These are phyloP conservation scores for Ceraceosorus bombacis DNA, from an alignment of 1,284 basidiomycete species.

Conservation along the genomic window DNA sequence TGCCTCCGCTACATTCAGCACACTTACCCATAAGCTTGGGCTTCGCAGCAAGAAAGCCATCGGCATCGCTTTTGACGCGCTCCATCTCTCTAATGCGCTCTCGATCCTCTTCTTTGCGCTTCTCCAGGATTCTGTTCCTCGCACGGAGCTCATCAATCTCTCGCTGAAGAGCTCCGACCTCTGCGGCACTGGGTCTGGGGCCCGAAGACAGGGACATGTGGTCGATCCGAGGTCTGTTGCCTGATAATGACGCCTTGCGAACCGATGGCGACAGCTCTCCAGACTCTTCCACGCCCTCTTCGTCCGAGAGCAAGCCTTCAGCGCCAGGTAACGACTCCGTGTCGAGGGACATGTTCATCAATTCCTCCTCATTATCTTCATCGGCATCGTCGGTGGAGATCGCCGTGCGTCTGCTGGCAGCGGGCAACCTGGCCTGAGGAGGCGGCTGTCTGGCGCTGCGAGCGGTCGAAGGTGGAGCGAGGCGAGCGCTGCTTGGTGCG, in stretches of 20 bases:
- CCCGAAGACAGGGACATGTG: slow-evolving; percentile 27
- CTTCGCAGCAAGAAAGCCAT: slow-evolving; percentile 67
- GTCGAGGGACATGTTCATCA: slow-evolving; percentile 7
- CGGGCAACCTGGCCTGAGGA: too few species aligned
- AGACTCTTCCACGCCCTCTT: background rate
- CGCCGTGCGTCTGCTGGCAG: background rate
- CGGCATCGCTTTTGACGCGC: slow-evolving; percentile 69
- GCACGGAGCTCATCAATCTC: slow-evolving; percentile 62
- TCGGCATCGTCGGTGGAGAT: background rate
- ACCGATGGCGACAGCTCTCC: slow-evolving; percentile 9
- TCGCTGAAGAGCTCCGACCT: slow-evolving; percentile 24
- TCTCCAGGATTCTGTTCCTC: slow-evolving; percentile 76
- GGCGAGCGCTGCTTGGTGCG: background rate
- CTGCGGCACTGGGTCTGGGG: slow-evolving; percentile 7
- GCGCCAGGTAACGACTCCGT: background rate
- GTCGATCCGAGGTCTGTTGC: slow-evolving; percentile 3
- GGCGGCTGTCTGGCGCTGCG: too few species aligned
- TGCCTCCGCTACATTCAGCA: background rate
- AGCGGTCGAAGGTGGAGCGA: background rate
- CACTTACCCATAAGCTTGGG: slow-evolving; percentile 66
- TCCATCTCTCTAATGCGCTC: slow-evolving; percentile 78
- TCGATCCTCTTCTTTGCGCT: slow-evolving; percentile 75
- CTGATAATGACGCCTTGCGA: background rate
- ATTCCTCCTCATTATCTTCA: slow-evolving; percentile 10
- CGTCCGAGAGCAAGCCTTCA: slow-evolving; percentile 1